A percentile compares a stretch with the other conserved stretches of the same genome.
Conservation (phyloP, 345 rosid species). For the Sonneratia alba region DNA sequence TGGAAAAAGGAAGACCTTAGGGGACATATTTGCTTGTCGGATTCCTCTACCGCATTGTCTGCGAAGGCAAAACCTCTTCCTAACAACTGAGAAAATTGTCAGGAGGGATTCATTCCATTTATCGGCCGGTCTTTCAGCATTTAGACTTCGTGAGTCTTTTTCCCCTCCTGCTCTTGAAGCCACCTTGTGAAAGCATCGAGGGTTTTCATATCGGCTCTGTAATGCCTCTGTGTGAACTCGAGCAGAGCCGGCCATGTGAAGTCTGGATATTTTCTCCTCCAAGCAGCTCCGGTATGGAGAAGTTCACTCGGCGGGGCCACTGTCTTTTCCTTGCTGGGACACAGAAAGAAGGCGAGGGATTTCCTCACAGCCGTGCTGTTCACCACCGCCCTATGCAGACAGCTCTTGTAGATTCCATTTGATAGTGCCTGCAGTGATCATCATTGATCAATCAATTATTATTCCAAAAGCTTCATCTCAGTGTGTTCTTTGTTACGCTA, state of each 20-base stretch:
- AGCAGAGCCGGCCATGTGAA: slow-evolving; percentile 46
- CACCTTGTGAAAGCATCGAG: slow-evolving; percentile 38
- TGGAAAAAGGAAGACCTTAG: not conserved
- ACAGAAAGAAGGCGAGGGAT: slow-evolving; percentile 52
- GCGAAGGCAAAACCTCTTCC: not conserved
- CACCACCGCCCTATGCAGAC: slow-evolving; percentile 61
- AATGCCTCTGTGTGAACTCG: slow-evolving; percentile 47
- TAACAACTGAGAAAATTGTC: not conserved
- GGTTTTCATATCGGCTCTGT: slow-evolving; percentile 48
- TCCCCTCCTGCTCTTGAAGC: slow-evolving; percentile 13
- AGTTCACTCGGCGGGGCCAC: slow-evolving; percentile 35
- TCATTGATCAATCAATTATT: not conserved
- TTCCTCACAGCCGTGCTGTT: slow-evolving; percentile 32
- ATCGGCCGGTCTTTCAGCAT: not conserved
- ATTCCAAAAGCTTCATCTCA: not conserved
- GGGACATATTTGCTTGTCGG: not conserved
- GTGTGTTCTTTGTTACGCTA: too few relatives aligned
- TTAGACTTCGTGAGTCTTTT: not conserved
- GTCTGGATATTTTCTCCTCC: slow-evolving; percentile 38
- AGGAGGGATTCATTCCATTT: not conserved
- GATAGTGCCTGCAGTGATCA: slow-evolving; percentile 35
- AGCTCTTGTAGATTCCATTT: slow-evolving; percentile 51
- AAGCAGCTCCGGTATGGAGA: slow-evolving; percentile 19
- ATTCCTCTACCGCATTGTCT: not conserved
- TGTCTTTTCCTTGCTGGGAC: slow-evolving; percentile 35